Conservation (phyloP, 495 filamentous ascomycete genomes). For the Lichenothelia convexa region DNA sequence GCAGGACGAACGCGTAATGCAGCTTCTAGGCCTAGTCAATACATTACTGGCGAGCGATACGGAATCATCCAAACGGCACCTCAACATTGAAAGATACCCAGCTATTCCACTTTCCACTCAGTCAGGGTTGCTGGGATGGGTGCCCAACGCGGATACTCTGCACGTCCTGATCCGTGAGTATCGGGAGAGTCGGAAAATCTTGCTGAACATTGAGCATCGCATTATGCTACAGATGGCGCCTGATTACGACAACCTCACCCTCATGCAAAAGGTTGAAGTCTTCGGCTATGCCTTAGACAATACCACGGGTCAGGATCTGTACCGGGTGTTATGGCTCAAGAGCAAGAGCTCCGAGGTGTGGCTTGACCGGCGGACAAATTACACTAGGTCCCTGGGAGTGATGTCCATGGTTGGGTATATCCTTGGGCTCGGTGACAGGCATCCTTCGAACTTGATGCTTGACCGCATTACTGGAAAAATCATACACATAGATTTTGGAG, state of each 20-base stretch:
- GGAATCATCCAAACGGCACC: constrained; percentile 89
- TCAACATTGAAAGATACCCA: constrained; percentile 86
- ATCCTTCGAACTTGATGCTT: constrained; percentile 93
- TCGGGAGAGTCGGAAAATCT: constrained; percentile 84
- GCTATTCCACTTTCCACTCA: constrained; percentile 91
- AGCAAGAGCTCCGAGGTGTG: constrained; percentile 94
- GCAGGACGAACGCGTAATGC: constrained; percentile 98
- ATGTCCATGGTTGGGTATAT: constrained; percentile 99
- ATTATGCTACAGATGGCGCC: constrained; percentile 99
- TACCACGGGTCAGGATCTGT: constrained; percentile 94
- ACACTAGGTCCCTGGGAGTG: constrained; percentile 88
- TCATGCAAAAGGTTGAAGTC: constrained; percentile 99
- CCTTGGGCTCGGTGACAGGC: constrained; percentile 84
- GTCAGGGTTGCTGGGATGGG: constrained; percentile 88
- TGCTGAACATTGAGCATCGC: constrained; percentile 96
- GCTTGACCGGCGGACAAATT: constrained; percentile 92
- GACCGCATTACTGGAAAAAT: constrained; percentile 90
- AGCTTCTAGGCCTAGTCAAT: constrained; percentile 90
- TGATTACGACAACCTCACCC: constrained; percentile 90
- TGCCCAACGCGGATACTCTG: constrained; percentile 93
- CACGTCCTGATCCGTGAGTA: constrained; percentile 96
- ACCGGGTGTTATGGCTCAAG: constrained; percentile 95
- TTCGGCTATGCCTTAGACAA: constrained; percentile 98
- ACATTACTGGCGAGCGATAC: constrained; percentile 81
- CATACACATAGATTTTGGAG: constrained; percentile 95